Percentiles rank a stretch among this genome's conserved stretches.
Conservation (phyloP, 2,329 filamentous ascomycete species). For the Pseudocercospora crystallina region DNA sequence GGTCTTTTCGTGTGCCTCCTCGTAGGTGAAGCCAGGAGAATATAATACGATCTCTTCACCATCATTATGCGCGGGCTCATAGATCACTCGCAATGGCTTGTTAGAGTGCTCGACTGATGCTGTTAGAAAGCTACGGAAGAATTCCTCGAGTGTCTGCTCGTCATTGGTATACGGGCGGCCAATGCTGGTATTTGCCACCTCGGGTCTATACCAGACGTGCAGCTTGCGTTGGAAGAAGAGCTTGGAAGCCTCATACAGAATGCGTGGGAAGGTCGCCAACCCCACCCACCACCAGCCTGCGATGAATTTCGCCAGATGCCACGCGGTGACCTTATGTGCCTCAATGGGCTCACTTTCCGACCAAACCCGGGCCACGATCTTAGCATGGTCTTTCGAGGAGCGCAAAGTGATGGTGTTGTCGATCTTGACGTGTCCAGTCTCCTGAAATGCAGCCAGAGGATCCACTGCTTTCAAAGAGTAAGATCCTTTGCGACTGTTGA, state of each 20-base stretch:
- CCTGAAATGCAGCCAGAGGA: slow-evolving; percentile 40
- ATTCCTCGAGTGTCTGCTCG: slow-evolving; percentile 47
- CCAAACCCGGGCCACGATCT: slow-evolving; percentile 61
- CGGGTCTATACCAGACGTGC: slow-evolving; percentile 65
- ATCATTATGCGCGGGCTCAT: slow-evolving; percentile 49
- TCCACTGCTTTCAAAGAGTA: slow-evolving; percentile 50
- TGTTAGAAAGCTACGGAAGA: slow-evolving; percentile 42
- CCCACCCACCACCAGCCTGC: slow-evolving; percentile 66
- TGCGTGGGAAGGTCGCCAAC: slow-evolving; percentile 65
- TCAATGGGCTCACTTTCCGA: slow-evolving; percentile 55
- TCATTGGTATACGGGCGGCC: slow-evolving; percentile 52
- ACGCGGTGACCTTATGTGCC: slow-evolving; percentile 46
- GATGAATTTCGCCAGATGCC: slow-evolving; percentile 31
- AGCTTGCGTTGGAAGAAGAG: slow-evolving; percentile 60
- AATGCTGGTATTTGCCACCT: slow-evolving; percentile 59
- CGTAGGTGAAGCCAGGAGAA: slow-evolving; percentile 36
- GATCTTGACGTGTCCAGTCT: slow-evolving; percentile 39
- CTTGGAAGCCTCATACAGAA: slow-evolving; percentile 58
- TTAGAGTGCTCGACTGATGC: slow-evolving; percentile 51
- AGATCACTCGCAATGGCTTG: slow-evolving; percentile 52
- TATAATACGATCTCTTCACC: slow-evolving; percentile 33
- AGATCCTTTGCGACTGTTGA: slow-evolving; percentile 58
- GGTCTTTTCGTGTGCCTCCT: slow-evolving; percentile 39
- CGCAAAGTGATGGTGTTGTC: slow-evolving; percentile 61
- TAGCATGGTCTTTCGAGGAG: slow-evolving; percentile 60